Evolutionary conservation across 2,329 filamentous ascomycete genomes (phyloP), one percentile per base, ranked within the genome.

Genomic region (Acephala macrosclerotiorum): DNA sequence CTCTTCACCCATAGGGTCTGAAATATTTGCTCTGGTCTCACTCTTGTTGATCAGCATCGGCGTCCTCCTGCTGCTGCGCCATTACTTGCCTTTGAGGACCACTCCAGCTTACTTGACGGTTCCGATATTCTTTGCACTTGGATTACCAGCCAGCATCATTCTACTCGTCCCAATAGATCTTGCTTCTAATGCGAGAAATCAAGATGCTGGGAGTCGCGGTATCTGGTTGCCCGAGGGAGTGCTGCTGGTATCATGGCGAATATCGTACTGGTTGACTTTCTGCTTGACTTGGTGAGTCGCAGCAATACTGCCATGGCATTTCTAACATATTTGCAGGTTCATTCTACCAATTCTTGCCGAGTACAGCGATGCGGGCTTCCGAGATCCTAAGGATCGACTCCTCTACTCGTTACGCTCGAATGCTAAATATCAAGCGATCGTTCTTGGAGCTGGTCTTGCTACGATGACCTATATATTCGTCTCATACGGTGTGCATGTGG

Each of bases 251-350:
- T 91, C 91, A 65, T 99, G 96, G 96, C 88, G 95, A 76, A 95
- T 99, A 70, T 91, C 91, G 22, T 99, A 99, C 80, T 99, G 96
- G 96, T 84, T 99, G 63, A 98, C 95, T 0, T 99, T 99, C 80
- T 89, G 90, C 59, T 81, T 99, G 75, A 98, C 95, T 63, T 99
- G 96, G 96, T 95, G 82, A 59, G 84, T 26, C 42, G 40, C 7
- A 60, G 18, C 26, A 22, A 18, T 61, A 9, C 14, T 14, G 1
- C 42, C 45, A 56, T 14, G 42, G 29, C 56, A 38, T 57, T 20
- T 66, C 63, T 65, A 36, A 22, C 53, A 58, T 26, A 33, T 65
- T 58, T 58, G 14, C 72, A 94, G 91, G 91, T 87, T 94, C 68
- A 93, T 99, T 68, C 89, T 99, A 40, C 96, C 96, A 16, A 87